phyloP scores from a whole-genome alignment of 257 asterid genomes.

The Datura wrightii region DNA sequence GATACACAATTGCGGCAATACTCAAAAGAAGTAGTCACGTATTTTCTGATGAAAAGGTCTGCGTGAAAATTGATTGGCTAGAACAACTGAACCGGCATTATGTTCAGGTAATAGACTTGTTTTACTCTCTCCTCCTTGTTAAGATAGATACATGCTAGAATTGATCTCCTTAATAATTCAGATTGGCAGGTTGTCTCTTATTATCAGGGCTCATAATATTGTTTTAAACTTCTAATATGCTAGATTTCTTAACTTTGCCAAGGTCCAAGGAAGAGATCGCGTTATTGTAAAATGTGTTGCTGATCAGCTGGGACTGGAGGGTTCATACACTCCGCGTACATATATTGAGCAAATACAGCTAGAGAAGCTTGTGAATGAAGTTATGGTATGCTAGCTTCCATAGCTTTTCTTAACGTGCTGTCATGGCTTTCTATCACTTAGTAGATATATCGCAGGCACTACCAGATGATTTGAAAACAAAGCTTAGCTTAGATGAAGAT shows the following conservation, averaged over 20 bases:
- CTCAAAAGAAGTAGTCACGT: slow-evolving; percentile 95
- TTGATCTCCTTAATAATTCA: neutral
- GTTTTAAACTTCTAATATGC: slow-evolving; percentile 12
- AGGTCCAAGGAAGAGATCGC: slow-evolving; percentile 99
- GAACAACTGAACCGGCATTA: slow-evolving; percentile 92
- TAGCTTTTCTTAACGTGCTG: slow-evolving; percentile 23
- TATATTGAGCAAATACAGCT: slow-evolving; percentile 96
- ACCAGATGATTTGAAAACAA: slow-evolving; percentile 93
- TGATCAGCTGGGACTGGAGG: slow-evolving; percentile 85
- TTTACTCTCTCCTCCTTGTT: neutral
- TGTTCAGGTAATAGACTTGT: slow-evolving; percentile 67
- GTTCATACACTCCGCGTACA: slow-evolving; percentile 87
- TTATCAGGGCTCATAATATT: neutral
- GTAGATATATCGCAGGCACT: slow-evolving; percentile 62
- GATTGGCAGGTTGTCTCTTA: slow-evolving; percentile 8
- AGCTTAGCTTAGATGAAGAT: slow-evolving; percentile 93
- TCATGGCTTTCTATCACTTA: slow-evolving; percentile 39
- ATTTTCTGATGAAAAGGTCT: slow-evolving; percentile 78
- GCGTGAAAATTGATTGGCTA: slow-evolving; percentile 93
- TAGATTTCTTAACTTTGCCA: slow-evolving; percentile 31
- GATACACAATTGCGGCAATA: slow-evolving; percentile 95
- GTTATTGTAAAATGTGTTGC: slow-evolving; percentile 65
- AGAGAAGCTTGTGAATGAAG: slow-evolving; percentile 92
- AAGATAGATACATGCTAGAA: neutral
- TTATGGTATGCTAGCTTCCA: slow-evolving; percentile 72